Conservation (phyloP, 2,329 filamentous ascomycete genomes). For the Atkinsonella texensis region DNA sequence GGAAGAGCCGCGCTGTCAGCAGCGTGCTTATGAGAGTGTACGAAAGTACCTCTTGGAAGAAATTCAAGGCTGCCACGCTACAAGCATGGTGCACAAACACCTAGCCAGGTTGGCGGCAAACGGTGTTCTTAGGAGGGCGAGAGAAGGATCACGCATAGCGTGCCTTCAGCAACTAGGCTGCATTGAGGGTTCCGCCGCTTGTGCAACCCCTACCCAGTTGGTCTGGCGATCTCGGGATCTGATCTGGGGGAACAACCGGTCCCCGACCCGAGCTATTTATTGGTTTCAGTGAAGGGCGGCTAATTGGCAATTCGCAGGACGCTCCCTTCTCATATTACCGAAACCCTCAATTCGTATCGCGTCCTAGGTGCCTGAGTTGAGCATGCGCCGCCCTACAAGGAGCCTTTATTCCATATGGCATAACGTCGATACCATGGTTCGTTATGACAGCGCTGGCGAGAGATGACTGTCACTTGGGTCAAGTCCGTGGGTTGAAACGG, state of each 20-base stretch:
- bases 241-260: background rate
- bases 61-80: background rate
- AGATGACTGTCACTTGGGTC: background rate
- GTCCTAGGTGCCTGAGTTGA: too few relatives aligned
- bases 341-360: too few relatives aligned
- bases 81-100: background rate
- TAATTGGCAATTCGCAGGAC: background rate
- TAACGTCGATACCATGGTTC: background rate
- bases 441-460: background rate
- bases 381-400: too few relatives aligned
- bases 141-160: background rate
- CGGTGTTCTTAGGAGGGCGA: too few relatives aligned
- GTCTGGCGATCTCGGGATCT: background rate
- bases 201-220: background rate
- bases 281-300: background rate
- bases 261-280: background rate
- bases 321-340: too few relatives aligned
- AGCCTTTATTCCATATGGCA: too few relatives aligned
- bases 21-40: too few relatives aligned
- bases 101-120: background rate
- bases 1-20: too few relatives aligned
- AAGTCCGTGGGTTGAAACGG: constrained; percentile 7
- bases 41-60: too few relatives aligned
- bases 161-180: background rate
- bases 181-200: background rate